phyloP scores from a whole-genome alignment of 2,329 filamentous ascomycete species.

The Kalmusia sp. region DNA sequence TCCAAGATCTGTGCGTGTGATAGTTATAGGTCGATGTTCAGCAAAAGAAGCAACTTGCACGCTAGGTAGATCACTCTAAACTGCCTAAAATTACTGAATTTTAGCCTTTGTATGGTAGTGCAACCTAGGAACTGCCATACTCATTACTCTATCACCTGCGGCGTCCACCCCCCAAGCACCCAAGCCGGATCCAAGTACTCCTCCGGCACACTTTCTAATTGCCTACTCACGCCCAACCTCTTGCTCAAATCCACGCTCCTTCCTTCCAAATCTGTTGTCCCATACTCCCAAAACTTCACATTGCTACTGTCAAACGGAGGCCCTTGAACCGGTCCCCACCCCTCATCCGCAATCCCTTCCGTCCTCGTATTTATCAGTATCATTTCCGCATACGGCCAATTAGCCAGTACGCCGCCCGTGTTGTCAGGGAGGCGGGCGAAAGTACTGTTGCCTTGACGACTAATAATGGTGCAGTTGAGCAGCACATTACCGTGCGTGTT shows the following conservation, averaged over 20 bases:
- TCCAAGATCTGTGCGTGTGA: too few species aligned
- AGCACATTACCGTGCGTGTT: conserved; percentile 19
- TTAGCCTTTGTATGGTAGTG: too few species aligned
- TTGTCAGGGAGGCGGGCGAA: conserved; percentile 3
- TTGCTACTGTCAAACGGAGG: conserved; percentile 1
- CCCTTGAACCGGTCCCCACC: conserved; percentile 8
- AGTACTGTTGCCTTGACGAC: background rate
- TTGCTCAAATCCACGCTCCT: background rate
- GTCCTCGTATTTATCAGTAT: conserved; percentile 7
- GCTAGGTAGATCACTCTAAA: too few species aligned
- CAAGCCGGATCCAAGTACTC: background rate
- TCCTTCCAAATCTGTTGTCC: conserved; percentile 3
- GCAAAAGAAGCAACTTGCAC: too few species aligned
- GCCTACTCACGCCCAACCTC: conserved; percentile 3
- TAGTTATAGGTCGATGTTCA: too few species aligned
- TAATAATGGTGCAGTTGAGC: conserved; percentile 12
- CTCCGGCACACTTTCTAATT: background rate
- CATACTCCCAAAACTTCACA: conserved; percentile 8
- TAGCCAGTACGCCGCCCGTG: conserved; percentile 1
- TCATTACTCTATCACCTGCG: background rate
- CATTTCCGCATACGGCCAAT: conserved; percentile 12
- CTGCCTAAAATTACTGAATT: too few species aligned
- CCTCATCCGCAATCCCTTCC: background rate
- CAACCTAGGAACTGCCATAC: too few species aligned
- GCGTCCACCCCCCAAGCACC: conserved; percentile 12